phyloP scores from a whole-genome alignment of 768 basidiomycete genomes.

The Coprinellus micaceus region DNA sequence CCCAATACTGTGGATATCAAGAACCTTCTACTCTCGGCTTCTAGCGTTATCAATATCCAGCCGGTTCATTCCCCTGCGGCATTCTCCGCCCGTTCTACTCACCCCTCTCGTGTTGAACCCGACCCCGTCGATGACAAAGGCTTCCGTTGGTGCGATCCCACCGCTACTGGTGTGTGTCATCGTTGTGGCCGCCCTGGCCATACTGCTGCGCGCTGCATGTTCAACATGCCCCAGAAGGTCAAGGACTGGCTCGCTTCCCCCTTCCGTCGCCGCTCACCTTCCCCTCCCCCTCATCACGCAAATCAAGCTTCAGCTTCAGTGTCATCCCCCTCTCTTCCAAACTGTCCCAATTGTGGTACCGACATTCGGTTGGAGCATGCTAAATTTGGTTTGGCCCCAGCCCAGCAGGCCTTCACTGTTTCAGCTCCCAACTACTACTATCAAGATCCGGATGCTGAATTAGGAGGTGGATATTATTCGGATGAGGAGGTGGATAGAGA shows the following conservation, averaged over 20 bases:
- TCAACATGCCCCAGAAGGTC: slow-evolving; percentile 12
- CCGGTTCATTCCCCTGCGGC: background rate
- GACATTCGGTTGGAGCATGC: background rate
- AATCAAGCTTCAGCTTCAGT: background rate
- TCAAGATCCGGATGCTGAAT: background rate
- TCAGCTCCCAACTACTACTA: background rate
- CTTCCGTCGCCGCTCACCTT: background rate
- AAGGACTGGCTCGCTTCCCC: slow-evolving; percentile 12
- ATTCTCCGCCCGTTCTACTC: background rate
- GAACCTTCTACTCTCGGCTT: slow-evolving; percentile 8
- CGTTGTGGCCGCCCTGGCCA: slow-evolving; percentile 12
- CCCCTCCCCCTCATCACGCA: background rate
- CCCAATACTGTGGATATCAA: slow-evolving; percentile 3
- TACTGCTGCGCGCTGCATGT: slow-evolving; percentile 14
- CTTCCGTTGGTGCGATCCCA: slow-evolving; percentile 11
- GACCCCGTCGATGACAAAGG: slow-evolving; percentile 8
- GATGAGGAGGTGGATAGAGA: background rate
- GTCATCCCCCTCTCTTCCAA: background rate
- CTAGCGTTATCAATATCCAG: background rate
- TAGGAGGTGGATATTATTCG: background rate
- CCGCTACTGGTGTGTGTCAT: slow-evolving; percentile 10
- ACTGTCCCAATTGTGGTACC: background rate
- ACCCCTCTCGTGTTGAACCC: background rate
- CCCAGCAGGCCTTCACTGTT: background rate
- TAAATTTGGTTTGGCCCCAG: background rate